Evolutionary conservation across 495 filamentous ascomycete species (phyloP), one percentile per base, ranked within the genome.

Genomic region (Trichoderma reesei): DNA sequence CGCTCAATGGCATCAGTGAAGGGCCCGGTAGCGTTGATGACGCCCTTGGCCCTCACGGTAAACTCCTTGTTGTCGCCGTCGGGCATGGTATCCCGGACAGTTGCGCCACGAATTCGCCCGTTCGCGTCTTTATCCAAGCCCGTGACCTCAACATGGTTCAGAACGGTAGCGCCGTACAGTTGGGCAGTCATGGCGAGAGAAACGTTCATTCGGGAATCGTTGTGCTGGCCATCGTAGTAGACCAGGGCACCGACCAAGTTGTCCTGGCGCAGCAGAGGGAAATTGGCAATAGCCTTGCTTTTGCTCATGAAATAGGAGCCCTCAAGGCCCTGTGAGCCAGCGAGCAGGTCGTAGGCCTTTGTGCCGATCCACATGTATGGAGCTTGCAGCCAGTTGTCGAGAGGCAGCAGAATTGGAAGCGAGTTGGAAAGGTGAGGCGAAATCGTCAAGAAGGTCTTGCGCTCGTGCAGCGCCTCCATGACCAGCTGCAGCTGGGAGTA

Each of bases 141-240:
- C 4, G 80, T 89, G 62, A 91, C 86, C 70, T 91, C 85, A 70
- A 89, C 72, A 72, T 91, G 87, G 68, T 90, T 91, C 61, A 89
- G 85, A 7, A 91, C 83, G 5, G 88, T 91, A 34, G 83, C 81
- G 38, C 88, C 88, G 68, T 90, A 90, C 20, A 90, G 76, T 0
- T 89, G 88, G 38, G 87, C 88, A 14, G 88, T 91, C 81, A 89
- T 87, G 5, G 88, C 88, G 31, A 91, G 72, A 1, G 88, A 89
- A 44, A 90, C 85, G 65, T 91, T 91, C 88, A 91, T 91, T 41
- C 88, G 82, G 11, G 88, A 90, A 70, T 91, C 88, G 67, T 91
- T 91, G 75, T 91, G 88, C 9, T 87, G 87, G 69, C 88, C 88
- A 75, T 91, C 88, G 70, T 91, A 91, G 75, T 91, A 91, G 0